Base-by-base conservation (phyloP, 129 eudicot species). In the Flaveria robusta region DNA sequence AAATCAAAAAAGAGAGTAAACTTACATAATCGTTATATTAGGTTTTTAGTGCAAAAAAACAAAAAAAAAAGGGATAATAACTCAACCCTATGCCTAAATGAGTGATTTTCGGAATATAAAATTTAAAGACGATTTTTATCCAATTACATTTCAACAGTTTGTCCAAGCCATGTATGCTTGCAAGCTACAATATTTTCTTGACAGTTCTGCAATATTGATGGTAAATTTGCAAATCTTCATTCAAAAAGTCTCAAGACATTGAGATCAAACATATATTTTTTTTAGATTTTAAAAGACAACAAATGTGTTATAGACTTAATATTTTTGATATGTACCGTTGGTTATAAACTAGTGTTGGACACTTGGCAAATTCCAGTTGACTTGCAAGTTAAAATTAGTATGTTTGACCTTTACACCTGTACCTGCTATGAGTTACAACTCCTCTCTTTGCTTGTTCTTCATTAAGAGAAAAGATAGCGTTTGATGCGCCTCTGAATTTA, bases 401-500 rank as follows among this genome's bases (percentile, higher is more conserved):
- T 42, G 29, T 9, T 18, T 70, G 26, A 77, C 26, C 26, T 37
- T 7, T 34, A 34, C 39, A 34, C 39, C 39, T 5, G 39, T 34
- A 95, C 99, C 99, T 95, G 94, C 99, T 95, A 75, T 95, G 97
- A 49, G 99, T 95, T 85, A 89, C 92, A 54, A 95, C 99, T 13
- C 99, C 99, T 83, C 85, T 89, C 45, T 89, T 83, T 47, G 99
- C 99, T 86, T 91, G 89, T 74, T 85, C 85, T 6, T 84, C 85
- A 27, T 81, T 71, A 49, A 95, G 97, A 43, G 99, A 91, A 83
- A 91, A 84, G 5, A 95, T 65, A 58, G 99, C 96, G 70, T 95
- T 95, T 19, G 94, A 89, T 74, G 99, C 97, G 73, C 99, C 99
- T 85, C 99, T 79, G 47, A 95, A 89, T 79, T 95, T 95, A 76